Evolutionary conservation across 768 basidiomycete species (phyloP), one percentile per base, ranked within the genome.

Genomic region (Kwoniella europaea): DNA sequence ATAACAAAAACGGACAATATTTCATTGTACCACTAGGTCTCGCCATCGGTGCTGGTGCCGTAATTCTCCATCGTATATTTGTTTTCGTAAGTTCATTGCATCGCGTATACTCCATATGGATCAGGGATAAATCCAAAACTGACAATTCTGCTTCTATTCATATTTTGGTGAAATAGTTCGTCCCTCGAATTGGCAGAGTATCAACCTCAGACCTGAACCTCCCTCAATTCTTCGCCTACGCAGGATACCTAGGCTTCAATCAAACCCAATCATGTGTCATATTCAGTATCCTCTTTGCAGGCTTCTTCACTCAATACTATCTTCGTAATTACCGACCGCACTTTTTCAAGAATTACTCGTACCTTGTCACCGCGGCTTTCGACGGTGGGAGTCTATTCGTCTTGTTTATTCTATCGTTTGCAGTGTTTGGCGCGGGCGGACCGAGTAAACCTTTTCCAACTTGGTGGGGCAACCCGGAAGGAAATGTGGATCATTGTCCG

Each of bases 381-480:
- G 71, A 72, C 29, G 71, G 71, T 35, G 71, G 59, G 4, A 54
- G 46, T 20, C 53, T 67, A 10, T 24, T 64, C 56, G 46, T 41
- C n/a, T 29, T 72, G 4, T 72, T 72, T 24, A 63, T 72, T 15
- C 42, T 72, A 41, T 63, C 61, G 4, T 72, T 72, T 22, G 67
- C 71, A 1, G 65, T 72, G 3, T 67, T 72, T 24, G 71, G 67
- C 16, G 71, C 71, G 3, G 67, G 54, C 35, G 71, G 71, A 2
- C 24, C 59, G 1, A 15, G 15, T 22, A 52, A 43, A 18, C 43
- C 61, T 10, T 72, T 72, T 56, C 71, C 71, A n/a, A 63, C n/a
- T 1, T 72, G 71, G 67, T 67, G 65, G 61, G 66, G 66, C 13
- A 53, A 61, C 18, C 15, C 61, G n/a, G 68, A 63, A 16, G 62